Conservation (phyloP, 164 flowering plant species). For the Piper longum region DNA sequence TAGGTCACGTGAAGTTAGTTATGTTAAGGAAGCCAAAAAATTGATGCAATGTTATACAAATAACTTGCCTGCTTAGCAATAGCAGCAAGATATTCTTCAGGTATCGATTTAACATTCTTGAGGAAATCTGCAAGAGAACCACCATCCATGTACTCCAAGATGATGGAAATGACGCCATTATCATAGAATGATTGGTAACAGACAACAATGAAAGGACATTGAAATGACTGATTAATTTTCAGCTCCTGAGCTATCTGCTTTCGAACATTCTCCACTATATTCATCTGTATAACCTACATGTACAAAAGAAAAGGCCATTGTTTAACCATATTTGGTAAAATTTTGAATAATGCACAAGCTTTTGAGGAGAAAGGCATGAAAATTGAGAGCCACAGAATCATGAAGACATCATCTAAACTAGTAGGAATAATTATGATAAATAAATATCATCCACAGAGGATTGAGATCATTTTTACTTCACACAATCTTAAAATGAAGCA, state of each 20-base stretch:
- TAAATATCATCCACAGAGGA: no score
- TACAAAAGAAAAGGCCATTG: neutral
- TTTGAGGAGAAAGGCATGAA: no score
- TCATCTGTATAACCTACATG: conserved; percentile 82
- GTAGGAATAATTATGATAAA: no score
- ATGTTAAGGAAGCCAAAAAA: no score
- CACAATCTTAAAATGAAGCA: no score
- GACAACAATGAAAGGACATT: conserved; percentile 74
- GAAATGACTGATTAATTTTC: conserved; percentile 82
- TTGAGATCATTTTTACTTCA: no score
- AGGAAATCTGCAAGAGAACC: conserved; percentile 89
- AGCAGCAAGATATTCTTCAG: conserved; percentile 81
- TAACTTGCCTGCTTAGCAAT: conserved; percentile 69
- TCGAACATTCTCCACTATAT: conserved; percentile 54
- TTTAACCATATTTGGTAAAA: neutral
- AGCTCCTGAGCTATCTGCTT: conserved; percentile 71
- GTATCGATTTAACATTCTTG: conserved; percentile 56
- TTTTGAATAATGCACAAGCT: no score
- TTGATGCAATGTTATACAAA: neutral
- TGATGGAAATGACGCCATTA: conserved; percentile 75
- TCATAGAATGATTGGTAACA: conserved; percentile 82
- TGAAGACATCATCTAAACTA: no score
- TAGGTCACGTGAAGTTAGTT: no score
- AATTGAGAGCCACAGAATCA: no score
- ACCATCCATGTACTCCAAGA: conserved; percentile 99